Conservation (phyloP, 2,329 filamentous ascomycete species). For the Trichoderma asperellum region DNA sequence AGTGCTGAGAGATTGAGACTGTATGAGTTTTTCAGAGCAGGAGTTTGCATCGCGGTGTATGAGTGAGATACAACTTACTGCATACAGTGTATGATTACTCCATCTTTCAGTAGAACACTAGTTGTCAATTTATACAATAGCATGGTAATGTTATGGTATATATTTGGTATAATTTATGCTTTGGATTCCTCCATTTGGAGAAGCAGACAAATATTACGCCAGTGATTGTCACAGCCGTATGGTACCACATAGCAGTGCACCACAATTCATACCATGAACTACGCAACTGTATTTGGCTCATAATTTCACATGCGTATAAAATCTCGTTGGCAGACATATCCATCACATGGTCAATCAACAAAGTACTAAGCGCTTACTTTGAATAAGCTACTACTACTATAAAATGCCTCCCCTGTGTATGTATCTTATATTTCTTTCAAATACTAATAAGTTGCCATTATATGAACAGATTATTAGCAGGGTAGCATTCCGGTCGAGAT, state of each 20-base stretch:
- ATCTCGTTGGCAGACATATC: background rate
- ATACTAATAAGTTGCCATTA: background rate
- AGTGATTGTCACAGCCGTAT: background rate
- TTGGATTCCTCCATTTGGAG: background rate
- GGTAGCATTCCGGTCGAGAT: background rate
- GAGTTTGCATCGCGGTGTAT: background rate
- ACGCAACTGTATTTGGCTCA: background rate
- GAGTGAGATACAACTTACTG: background rate
- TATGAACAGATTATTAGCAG: background rate
- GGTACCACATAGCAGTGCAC: background rate
- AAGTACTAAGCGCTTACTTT: background rate
- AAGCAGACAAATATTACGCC: background rate
- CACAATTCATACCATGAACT: background rate
- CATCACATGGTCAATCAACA: background rate
- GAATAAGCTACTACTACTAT: background rate
- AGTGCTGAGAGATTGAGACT: background rate
- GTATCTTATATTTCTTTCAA: background rate
- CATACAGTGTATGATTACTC: background rate
- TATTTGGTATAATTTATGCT: background rate
- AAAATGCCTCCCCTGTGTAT: background rate
- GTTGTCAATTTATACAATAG: background rate
- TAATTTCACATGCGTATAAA: background rate
- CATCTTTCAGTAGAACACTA: background rate
- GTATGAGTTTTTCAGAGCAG: background rate
- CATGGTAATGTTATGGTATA: background rate